These are phyloP conservation scores for Tylopilus plumbeoviolaceoides DNA, from an alignment of 768 basidiomycete species.

Conservation along the genomic window DNA sequence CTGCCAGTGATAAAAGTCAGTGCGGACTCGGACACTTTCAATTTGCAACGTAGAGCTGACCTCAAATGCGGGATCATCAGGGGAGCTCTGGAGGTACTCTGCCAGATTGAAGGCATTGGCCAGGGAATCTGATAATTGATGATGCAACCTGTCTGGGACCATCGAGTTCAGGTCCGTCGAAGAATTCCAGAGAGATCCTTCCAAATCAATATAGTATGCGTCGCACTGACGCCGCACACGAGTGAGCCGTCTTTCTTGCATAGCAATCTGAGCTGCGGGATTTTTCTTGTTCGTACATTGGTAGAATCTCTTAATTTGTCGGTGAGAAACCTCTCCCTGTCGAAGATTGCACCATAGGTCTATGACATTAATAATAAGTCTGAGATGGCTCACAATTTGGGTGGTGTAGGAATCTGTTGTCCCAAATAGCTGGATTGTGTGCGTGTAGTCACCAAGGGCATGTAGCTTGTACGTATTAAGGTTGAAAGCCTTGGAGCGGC, in stretches of 20 bases:
- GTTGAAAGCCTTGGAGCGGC: too few species aligned
- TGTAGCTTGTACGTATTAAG: too few species aligned
- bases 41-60: not conserved
- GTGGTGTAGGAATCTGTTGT: too few species aligned
- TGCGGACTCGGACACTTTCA: too few species aligned
- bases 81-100: not conserved
- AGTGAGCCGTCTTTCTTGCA: slow-evolving; percentile 11
- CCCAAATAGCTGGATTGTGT: too few species aligned
- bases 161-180: too few species aligned
- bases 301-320: slow-evolving; percentile 27
- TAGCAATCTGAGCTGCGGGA: slow-evolving; percentile 2
- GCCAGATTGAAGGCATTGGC: not conserved
- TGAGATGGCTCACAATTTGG: too few species aligned
- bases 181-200: too few species aligned
- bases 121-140: not conserved
- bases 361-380: too few species aligned
- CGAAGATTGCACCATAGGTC: too few species aligned
- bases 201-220: not conserved
- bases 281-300: slow-evolving; percentile 22
- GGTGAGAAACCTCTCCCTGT: slow-evolving; percentile 35
- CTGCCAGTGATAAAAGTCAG: not conserved
- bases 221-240: not conserved
- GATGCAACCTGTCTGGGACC: not conserved
- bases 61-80: not conserved
- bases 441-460: too few species aligned